These are phyloP conservation scores for Mycena sanguinolenta DNA, from an alignment of 768 basidiomycete species.

Conservation along the genomic window DNA sequence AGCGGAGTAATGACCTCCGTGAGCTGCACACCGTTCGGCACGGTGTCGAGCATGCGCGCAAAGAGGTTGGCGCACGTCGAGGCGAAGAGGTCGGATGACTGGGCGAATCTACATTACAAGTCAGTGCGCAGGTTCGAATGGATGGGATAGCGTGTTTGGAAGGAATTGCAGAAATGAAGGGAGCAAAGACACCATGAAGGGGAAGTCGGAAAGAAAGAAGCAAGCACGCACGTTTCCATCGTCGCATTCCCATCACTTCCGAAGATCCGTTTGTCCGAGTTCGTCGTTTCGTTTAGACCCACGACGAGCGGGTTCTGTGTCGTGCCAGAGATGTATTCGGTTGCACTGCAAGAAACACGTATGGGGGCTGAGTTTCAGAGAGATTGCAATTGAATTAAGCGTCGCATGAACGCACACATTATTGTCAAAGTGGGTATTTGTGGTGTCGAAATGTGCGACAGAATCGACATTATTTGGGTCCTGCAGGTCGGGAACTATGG, in stretches of 20 bases:
- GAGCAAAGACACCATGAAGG: background rate
- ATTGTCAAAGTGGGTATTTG: constrained; percentile 15
- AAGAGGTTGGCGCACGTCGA: constrained; percentile 13
- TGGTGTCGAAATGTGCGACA: constrained; percentile 22
- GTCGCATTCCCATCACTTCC: background rate
- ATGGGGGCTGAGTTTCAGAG: background rate
- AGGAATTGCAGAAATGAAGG: background rate
- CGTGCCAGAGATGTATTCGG: constrained; percentile 20
- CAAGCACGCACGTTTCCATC: constrained; percentile 6
- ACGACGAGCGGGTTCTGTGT: constrained; percentile 18
- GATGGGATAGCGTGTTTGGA: constrained; percentile 1
- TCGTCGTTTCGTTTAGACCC: constrained; percentile 22
- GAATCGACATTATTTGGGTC: background rate
- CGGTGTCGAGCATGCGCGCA: constrained; percentile 26
- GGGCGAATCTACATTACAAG: constrained; percentile 14
- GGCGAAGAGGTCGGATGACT: constrained; percentile 14
- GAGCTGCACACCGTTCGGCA: too few relatives aligned
- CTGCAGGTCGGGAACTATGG: constrained; percentile 7
- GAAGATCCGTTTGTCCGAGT: constrained; percentile 25
- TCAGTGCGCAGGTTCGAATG: background rate
- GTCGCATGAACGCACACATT: constrained; percentile 18
- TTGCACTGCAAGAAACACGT: constrained; percentile 5
- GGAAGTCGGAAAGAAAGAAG: background rate
- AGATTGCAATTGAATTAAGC: background rate
- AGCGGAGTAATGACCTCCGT: constrained; percentile 4